These are phyloP conservation scores for Caloboletus inedulis DNA, from an alignment of 1,284 basidiomycete species.

Conservation along the genomic window DNA sequence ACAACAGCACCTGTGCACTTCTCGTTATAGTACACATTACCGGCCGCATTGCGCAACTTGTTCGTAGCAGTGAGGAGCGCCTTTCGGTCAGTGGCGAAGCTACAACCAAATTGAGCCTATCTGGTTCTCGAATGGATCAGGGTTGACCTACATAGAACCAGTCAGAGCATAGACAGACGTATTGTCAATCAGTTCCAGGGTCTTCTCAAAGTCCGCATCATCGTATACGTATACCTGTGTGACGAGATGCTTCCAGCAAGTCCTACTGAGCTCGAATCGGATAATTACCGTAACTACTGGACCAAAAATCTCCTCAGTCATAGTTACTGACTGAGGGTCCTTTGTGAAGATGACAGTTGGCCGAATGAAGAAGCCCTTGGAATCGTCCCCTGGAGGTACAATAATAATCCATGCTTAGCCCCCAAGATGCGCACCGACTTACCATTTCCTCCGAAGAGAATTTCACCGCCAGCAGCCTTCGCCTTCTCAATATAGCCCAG, in stretches of 20 bases:
- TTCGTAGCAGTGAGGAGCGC: slow-evolving; percentile 76
- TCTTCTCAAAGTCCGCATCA: slow-evolving; percentile 82
- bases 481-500: slow-evolving; percentile 84
- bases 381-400: slow-evolving; percentile 62
- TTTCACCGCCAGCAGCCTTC: slow-evolving; percentile 83
- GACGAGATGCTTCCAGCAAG: slow-evolving; percentile 7
- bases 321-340: slow-evolving; percentile 88
- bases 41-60: slow-evolving; percentile 80
- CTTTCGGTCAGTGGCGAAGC: slow-evolving; percentile 79
- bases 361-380: slow-evolving; percentile 91
- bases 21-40: slow-evolving; percentile 94
- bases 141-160: slow-evolving; percentile 71
- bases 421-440: slow-evolving; percentile 19
- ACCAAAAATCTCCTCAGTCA: slow-evolving; percentile 96
- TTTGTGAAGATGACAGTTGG: slow-evolving; percentile 95
- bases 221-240: slow-evolving; percentile 78
- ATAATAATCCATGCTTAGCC: neutral
- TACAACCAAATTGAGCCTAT: slow-evolving; percentile 31
- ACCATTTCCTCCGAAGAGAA: slow-evolving; percentile 85
- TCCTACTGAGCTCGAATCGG: neutral
- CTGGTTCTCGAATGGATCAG: neutral
- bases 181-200: slow-evolving; percentile 81
- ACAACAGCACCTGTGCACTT: slow-evolving; percentile 96
- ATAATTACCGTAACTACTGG: slow-evolving; percentile 84
- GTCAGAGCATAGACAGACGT: slow-evolving; percentile 91